phyloP scores from a whole-genome alignment of 495 filamentous ascomycete genomes.

The Mytilinidion resinicola region DNA sequence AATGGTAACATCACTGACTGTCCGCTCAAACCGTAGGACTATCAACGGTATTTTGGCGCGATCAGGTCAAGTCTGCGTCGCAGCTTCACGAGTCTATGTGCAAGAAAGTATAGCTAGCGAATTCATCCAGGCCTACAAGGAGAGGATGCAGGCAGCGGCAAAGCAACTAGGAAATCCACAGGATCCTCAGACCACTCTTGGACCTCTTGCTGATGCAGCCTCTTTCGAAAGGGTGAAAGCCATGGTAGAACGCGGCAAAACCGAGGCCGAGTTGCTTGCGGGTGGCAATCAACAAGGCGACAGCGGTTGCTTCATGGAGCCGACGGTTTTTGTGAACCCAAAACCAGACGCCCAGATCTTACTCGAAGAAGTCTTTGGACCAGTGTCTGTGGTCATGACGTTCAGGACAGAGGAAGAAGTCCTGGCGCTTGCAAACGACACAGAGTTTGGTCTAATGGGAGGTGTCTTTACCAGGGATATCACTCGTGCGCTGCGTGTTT shows the following conservation, averaged over 20 bases:
- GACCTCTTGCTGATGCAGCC: conserved; percentile 30
- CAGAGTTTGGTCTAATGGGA: conserved; percentile 39
- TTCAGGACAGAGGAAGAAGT: conserved; percentile 51
- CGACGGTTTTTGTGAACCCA: conserved; percentile 42
- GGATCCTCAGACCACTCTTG: conserved; percentile 19
- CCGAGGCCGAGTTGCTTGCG: neutral
- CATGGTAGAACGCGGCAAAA: neutral
- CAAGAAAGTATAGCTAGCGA: conserved; percentile 50
- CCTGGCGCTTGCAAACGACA: conserved; percentile 42
- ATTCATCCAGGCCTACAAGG: conserved; percentile 40
- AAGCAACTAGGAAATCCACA: conserved; percentile 31
- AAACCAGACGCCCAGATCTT: conserved; percentile 35
- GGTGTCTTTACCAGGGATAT: conserved; percentile 46
- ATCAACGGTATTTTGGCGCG: no score
- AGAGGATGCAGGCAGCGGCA: conserved; percentile 27
- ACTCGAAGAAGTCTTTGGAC: conserved; percentile 50
- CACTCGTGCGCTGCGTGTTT: conserved; percentile 43
- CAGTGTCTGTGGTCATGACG: conserved; percentile 39
- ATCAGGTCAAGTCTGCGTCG: conserved; percentile 47
- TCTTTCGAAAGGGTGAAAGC: neutral
- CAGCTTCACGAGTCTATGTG: conserved; percentile 48
- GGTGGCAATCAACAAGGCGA: neutral
- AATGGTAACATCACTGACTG: neutral
- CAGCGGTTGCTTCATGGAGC: conserved; percentile 37
- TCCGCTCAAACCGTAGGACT: conserved; percentile 12